phyloP scores from a whole-genome alignment of 2,329 filamentous ascomycete species.

The Trichoderma sp. region DNA sequence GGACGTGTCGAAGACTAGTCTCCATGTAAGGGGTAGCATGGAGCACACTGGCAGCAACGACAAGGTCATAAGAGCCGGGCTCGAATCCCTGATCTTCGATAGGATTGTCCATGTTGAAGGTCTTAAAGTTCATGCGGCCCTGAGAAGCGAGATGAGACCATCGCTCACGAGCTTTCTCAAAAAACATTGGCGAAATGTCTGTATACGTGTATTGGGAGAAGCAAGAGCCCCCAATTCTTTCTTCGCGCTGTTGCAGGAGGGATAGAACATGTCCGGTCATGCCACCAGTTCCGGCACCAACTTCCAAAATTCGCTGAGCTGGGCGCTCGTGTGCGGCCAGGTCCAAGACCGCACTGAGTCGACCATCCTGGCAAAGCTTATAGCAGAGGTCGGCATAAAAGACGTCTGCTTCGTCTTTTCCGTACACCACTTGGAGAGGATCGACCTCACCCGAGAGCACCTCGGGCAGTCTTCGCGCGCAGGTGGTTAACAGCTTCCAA shows the following conservation, averaged over 20 bases:
- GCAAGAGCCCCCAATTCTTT: constrained; percentile 14
- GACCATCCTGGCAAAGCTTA: constrained; percentile 23
- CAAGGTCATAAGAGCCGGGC: constrained; percentile 35
- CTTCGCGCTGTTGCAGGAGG: constrained; percentile 25
- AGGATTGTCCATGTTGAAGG: constrained; percentile 30
- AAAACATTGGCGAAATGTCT: constrained; percentile 40
- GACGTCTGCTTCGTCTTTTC: constrained; percentile 31
- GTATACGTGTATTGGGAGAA: constrained; percentile 41
- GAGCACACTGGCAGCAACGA: constrained; percentile 32
- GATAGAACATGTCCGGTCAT: constrained; percentile 33
- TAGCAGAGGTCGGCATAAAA: constrained; percentile 37
- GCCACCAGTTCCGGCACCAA: constrained; percentile 41
- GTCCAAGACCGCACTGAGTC: background rate
- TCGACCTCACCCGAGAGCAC: constrained; percentile 36
- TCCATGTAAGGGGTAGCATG: background rate
- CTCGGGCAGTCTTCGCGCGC: constrained; percentile 25
- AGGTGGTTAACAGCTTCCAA: background rate
- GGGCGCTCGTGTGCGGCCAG: constrained; percentile 35
- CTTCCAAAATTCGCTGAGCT: constrained; percentile 37
- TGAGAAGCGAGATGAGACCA: constrained; percentile 15
- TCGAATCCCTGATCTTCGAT: constrained; percentile 34
- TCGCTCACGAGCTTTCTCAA: constrained; percentile 24
- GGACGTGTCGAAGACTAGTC: background rate
- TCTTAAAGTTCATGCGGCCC: constrained; percentile 25
- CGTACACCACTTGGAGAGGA: constrained; percentile 38